Percentiles rank a stretch among this genome's conserved stretches.
These are phyloP conservation scores for Coniferiporia sulphurascens DNA, from an alignment of 1,284 basidiomycete genomes.

Conservation along the genomic window DNA sequence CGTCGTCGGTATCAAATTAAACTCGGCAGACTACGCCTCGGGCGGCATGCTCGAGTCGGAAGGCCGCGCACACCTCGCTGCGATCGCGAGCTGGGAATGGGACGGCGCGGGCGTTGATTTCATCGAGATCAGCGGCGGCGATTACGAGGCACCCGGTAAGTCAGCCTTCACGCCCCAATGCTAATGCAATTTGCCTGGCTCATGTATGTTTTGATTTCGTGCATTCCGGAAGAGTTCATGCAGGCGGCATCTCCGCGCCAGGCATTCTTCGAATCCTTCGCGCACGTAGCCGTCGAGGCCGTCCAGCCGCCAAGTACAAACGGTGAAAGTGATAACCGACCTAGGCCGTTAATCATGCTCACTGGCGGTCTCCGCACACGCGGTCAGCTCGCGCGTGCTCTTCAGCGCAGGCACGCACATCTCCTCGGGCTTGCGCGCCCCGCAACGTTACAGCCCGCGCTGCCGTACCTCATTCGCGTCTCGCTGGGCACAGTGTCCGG, in stretches of 20 bases:
- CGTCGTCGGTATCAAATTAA: slow-evolving; percentile 82
- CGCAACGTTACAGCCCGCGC: slow-evolving; percentile 58
- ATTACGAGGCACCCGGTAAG: slow-evolving; percentile 77
- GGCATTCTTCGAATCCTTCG: slow-evolving; percentile 28
- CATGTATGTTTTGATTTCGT: no score
- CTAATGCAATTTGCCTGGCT: neutral
- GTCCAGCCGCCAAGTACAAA: slow-evolving; percentile 22
- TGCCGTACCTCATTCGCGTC: slow-evolving; percentile 41
- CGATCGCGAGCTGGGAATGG: slow-evolving; percentile 52
- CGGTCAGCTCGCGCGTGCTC: slow-evolving; percentile 50
- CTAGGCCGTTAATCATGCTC: slow-evolving; percentile 61
- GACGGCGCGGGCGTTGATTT: slow-evolving; percentile 56
- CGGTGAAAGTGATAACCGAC: neutral
- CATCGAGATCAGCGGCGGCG: slow-evolving; percentile 84
- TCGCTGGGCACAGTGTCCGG: neutral
- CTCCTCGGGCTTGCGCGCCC: slow-evolving; percentile 75
- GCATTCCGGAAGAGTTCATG: slow-evolving; percentile 38
- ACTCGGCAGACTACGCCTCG: slow-evolving; percentile 77
- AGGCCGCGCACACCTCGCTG: slow-evolving; percentile 55
- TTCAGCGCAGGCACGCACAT: slow-evolving; percentile 54
- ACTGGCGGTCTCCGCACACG: slow-evolving; percentile 77
- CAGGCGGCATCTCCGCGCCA: slow-evolving; percentile 30
- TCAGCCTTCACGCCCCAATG: slow-evolving; percentile 2
- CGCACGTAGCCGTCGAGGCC: slow-evolving; percentile 37
- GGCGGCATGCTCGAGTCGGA: slow-evolving; percentile 36